Percentiles rank a stretch among this genome's conserved stretches.
Evolutionary conservation across 345 rosid genomes (phyloP).

Genomic region (Microcos paniculata): DNA sequence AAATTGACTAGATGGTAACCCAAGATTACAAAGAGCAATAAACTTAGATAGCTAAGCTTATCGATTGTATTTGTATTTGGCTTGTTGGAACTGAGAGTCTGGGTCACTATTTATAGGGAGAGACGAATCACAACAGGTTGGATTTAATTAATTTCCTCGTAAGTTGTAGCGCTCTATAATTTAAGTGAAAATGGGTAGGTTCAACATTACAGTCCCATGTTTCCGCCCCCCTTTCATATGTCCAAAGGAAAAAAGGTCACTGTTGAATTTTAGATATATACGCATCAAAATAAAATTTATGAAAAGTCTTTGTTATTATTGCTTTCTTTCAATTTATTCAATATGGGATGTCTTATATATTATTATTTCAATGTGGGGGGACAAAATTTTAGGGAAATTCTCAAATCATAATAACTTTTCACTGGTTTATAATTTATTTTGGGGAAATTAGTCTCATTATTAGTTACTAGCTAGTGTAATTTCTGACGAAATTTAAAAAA

Average conservation of each 20-base stretch:
- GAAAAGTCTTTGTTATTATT: too few relatives aligned
- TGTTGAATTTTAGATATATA: too few relatives aligned
- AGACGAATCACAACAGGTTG: neutral
- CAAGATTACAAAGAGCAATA: neutral
- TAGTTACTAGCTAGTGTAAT: neutral
- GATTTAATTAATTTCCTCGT: neutral
- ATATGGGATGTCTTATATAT: too few relatives aligned
- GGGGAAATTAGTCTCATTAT: neutral
- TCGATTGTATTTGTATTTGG: neutral
- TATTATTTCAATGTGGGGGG: too few relatives aligned
- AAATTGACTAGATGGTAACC: neutral
- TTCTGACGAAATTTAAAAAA: neutral
- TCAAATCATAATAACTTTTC: neutral
- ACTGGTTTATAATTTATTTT: neutral
- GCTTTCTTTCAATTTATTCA: too few relatives aligned
- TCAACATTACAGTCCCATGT: constrained; percentile 1
- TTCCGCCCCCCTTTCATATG: neutral
- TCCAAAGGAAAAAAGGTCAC: too few relatives aligned
- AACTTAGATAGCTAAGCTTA: too few relatives aligned
- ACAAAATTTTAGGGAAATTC: too few relatives aligned
- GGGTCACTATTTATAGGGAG: constrained; percentile 17
- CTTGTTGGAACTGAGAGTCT: neutral
- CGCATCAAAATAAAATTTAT: too few relatives aligned
- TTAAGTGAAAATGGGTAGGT: constrained; percentile 16
- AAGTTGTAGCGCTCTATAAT: neutral